Conservation (phyloP, 2,329 filamentous ascomycete genomes). For the Claviceps sp. region DNA sequence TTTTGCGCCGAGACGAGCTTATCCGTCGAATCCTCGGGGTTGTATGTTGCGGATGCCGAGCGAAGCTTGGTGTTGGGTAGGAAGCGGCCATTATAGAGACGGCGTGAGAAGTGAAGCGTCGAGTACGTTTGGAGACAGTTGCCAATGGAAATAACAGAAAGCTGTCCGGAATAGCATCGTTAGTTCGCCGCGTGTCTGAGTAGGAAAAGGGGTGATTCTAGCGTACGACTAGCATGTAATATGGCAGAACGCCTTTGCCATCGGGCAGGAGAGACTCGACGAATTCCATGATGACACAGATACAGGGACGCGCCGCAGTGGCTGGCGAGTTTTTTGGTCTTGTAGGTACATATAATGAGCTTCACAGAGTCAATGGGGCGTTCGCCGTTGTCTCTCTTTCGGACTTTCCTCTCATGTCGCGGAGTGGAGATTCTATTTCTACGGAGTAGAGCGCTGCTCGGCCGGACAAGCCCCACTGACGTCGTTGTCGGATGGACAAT, state of each 20-base stretch:
- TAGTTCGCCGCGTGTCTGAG: background rate
- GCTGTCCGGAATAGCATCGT: constrained; percentile 31
- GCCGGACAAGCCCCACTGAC: background rate
- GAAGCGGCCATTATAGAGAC: constrained; percentile 64
- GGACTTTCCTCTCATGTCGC: background rate
- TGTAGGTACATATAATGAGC: background rate
- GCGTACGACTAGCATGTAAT: constrained; percentile 44
- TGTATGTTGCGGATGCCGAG: constrained; percentile 25
- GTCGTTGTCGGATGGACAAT: background rate
- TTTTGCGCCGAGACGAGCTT: constrained; percentile 35
- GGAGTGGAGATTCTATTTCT: background rate
- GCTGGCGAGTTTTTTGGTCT: background rate
- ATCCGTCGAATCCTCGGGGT: constrained; percentile 38
- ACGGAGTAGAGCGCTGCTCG: too few species aligned
- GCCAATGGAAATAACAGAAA: constrained; percentile 67
- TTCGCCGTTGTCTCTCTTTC: too few species aligned
- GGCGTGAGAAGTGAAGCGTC: constrained; percentile 69
- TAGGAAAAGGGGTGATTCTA: background rate
- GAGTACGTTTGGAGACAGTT: constrained; percentile 78
- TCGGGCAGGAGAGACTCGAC: constrained; percentile 31
- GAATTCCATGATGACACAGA: constrained; percentile 26
- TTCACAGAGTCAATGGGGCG: background rate
- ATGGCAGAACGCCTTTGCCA: constrained; percentile 41
- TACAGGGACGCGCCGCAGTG: background rate
- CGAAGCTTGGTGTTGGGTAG: constrained; percentile 35